A percentile compares a stretch with the other conserved stretches of the same genome.
phyloP scores from a whole-genome alignment of 1,284 basidiomycete genomes.

The Cryptococcus hybrid region DNA sequence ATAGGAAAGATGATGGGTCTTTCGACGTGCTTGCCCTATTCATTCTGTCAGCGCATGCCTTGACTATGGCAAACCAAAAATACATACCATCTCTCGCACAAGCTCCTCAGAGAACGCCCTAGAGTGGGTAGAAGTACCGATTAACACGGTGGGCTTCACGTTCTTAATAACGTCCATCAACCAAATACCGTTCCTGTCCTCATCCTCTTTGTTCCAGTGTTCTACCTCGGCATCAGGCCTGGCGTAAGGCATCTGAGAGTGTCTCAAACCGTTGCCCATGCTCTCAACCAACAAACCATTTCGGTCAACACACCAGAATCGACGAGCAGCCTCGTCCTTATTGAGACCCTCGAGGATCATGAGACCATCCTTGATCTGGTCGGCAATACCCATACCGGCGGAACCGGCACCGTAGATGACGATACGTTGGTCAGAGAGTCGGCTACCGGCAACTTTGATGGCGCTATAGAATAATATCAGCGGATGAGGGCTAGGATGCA shows the following conservation, averaged over 20 bases:
- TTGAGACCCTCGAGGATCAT: slow-evolving; percentile 61
- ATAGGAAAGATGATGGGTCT: slow-evolving; percentile 80
- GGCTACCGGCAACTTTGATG: slow-evolving; percentile 67
- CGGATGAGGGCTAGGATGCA: background rate
- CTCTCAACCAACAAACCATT: slow-evolving; percentile 51
- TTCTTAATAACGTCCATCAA: slow-evolving; percentile 61
- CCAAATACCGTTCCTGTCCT: slow-evolving; percentile 43
- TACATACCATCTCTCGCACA: slow-evolving; percentile 59
- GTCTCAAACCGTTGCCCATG: slow-evolving; percentile 53
- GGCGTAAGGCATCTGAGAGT: slow-evolving; percentile 49
- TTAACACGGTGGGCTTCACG: slow-evolving; percentile 71
- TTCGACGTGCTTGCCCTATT: slow-evolving; percentile 58
- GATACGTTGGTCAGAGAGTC: slow-evolving; percentile 69
- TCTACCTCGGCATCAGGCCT: slow-evolving; percentile 50
- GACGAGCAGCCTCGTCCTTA: slow-evolving; percentile 61
- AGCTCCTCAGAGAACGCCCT: slow-evolving; percentile 80
- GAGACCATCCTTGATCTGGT: slow-evolving; percentile 68
- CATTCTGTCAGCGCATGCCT: background rate
- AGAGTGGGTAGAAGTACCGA: slow-evolving; percentile 77
- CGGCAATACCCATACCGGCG: slow-evolving; percentile 72
- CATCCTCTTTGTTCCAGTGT: slow-evolving; percentile 45
- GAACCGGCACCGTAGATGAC: slow-evolving; percentile 78
- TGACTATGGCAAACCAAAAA: slow-evolving; percentile 51
- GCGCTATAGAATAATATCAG: slow-evolving; percentile 25
- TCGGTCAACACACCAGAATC: slow-evolving; percentile 62